Conservation (phyloP, 2,329 filamentous ascomycete genomes). For the Zalaria sp. region DNA sequence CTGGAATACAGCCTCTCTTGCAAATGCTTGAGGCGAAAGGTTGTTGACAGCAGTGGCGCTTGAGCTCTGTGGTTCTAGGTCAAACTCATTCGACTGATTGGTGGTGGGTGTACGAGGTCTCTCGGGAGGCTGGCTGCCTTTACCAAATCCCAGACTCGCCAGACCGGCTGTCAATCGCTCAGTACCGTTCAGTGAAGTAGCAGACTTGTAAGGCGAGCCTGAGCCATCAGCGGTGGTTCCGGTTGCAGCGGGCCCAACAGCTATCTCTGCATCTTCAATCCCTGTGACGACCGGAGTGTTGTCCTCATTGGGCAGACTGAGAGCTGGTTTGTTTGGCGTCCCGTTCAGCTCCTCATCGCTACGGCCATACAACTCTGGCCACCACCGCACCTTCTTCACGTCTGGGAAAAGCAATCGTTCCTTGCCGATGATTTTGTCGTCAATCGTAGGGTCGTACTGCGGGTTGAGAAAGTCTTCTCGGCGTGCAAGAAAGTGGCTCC, state of each 20-base stretch:
- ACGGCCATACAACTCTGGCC: conserved; percentile 75
- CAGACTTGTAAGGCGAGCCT: neutral
- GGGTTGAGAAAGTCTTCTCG: conserved; percentile 71
- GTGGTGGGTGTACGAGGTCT: neutral
- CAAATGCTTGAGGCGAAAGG: neutral
- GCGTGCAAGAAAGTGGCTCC: conserved; percentile 85
- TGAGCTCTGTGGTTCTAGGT: neutral
- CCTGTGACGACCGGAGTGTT: conserved; percentile 6
- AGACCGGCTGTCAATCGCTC: conserved; percentile 3
- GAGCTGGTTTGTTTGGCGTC: conserved; percentile 4
- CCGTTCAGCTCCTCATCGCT: conserved; percentile 87
- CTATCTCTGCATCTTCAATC: conserved; percentile 7
- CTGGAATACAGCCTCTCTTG: conserved; percentile 5
- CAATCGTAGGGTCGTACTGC: conserved; percentile 58
- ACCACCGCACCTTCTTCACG: conserved; percentile 75
- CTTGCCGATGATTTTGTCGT: conserved; percentile 65
- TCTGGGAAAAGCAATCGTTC: conserved; percentile 72
- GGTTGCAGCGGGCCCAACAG: conserved; percentile 5
- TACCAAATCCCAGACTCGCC: conserved; percentile 1
- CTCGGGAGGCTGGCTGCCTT: neutral
- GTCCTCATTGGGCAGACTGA: conserved; percentile 7
- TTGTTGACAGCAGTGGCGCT: neutral
- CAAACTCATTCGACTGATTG: neutral
- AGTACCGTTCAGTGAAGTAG: neutral
- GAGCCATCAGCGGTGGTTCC: neutral